Conservation (phyloP, 2,329 filamentous ascomycete species). For the Fusarium siculi region DNA sequence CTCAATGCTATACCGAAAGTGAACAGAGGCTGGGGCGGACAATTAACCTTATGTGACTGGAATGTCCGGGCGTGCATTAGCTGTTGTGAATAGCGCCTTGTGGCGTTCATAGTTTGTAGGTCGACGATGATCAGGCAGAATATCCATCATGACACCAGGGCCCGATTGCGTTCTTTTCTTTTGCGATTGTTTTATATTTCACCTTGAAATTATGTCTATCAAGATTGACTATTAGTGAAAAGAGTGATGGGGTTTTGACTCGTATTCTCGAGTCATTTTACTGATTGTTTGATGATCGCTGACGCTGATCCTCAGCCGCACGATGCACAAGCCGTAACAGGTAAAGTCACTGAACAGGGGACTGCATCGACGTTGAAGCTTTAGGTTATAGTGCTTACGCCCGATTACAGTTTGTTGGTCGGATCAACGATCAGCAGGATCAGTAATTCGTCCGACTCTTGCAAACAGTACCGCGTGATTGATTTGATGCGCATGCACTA, state of each 20-base stretch:
- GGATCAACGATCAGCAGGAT: not conserved
- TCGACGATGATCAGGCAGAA: not conserved
- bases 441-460: not conserved
- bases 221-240: rapidly evolving
- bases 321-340: not conserved
- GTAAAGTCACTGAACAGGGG: constrained; percentile 1
- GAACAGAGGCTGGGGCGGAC: not conserved
- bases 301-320: constrained; percentile 17
- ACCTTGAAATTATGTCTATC: rapidly evolving
- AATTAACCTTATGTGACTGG: not conserved
- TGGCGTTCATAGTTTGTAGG: not conserved
- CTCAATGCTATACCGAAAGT: not conserved
- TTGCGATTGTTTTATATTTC: rapidly evolving
- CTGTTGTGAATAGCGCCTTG: not conserved
- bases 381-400: not conserved
- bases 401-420: not conserved
- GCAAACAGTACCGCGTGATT: not conserved
- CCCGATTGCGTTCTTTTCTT: rapidly evolving
- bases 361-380: not conserved
- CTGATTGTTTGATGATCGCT: not conserved
- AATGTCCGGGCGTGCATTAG: constrained; percentile 12
- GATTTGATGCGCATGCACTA: rapidly evolving
- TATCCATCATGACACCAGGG: not conserved
- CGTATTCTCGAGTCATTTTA: rapidly evolving
- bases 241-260: rapidly evolving